phyloP scores from a whole-genome alignment of 179 eudicot species.

The Carnegiea gigantea region DNA sequence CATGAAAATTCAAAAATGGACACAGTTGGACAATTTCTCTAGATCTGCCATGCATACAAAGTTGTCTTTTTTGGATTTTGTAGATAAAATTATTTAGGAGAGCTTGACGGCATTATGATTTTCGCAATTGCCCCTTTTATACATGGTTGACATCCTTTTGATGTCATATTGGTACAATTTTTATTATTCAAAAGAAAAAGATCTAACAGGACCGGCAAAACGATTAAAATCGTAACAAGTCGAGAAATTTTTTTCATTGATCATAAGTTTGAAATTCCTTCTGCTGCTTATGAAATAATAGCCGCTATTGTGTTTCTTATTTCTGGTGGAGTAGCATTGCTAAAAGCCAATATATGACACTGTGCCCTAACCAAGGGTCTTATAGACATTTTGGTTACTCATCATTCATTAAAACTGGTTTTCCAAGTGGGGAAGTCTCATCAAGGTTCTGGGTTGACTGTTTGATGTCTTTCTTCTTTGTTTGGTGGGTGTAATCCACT shows the following conservation, averaged over 20 bases:
- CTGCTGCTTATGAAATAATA: neutral
- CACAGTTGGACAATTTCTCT: too few relatives aligned
- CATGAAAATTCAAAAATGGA: too few relatives aligned
- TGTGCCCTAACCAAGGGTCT: neutral
- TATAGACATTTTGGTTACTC: neutral
- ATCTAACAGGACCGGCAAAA: neutral
- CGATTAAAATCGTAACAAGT: neutral
- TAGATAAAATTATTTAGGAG: too few relatives aligned
- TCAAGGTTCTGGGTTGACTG: neutral
- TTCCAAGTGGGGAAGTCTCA: neutral
- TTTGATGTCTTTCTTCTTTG: neutral
- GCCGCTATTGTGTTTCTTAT: neutral
- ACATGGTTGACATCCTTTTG: too few relatives aligned
- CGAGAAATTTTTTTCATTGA: neutral
- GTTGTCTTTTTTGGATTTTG: too few relatives aligned
- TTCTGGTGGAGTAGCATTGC: neutral
- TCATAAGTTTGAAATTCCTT: neutral
- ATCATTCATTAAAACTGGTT: neutral
- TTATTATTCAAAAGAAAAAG: too few relatives aligned
- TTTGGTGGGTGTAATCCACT: neutral
- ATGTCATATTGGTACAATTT: too few relatives aligned
- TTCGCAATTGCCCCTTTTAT: too few relatives aligned
- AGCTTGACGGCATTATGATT: too few relatives aligned
- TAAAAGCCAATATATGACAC: neutral
- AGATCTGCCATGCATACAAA: too few relatives aligned